A percentile compares a stretch with the other conserved stretches of the same genome.
These are phyloP conservation scores for Aurantiochytrium sp. DNA, from an alignment of 108 stramenopile genomes.

Conservation along the genomic window DNA sequence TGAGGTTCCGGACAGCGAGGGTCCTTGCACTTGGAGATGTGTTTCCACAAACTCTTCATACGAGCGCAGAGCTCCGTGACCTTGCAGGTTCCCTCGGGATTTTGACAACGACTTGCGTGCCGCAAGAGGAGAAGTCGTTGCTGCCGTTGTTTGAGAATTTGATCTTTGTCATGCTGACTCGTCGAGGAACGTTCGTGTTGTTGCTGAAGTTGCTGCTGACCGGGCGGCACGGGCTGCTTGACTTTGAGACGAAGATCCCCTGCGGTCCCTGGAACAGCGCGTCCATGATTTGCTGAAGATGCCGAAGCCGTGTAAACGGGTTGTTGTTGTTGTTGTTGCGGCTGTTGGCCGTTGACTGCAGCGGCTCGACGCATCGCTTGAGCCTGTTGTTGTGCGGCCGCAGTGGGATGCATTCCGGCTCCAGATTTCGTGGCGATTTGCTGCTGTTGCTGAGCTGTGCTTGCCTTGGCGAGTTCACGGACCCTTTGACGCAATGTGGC, in stretches of 20 bases:
- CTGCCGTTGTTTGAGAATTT: conserved; percentile 87
- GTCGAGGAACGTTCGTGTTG: not conserved
- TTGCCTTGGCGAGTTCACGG: conserved; percentile 84
- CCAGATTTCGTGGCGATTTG: not conserved
- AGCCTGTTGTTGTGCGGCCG: not conserved
- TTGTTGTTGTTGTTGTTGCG: not conserved
- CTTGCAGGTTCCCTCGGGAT: conserved; percentile 74
- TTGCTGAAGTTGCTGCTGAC: not conserved
- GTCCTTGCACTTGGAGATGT: conserved; percentile 96
- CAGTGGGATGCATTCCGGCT: not conserved
- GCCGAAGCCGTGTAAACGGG: not conserved
- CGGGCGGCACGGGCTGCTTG: not conserved
- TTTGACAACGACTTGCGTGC: conserved; percentile 92
- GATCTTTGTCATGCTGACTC: conserved; percentile 56
- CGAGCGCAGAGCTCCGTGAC: conserved; percentile 84
- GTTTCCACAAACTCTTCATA: conserved; percentile 96
- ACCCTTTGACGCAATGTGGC: conserved; percentile 75
- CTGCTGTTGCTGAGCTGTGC: conserved; percentile 35
- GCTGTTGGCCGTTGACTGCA: not conserved
- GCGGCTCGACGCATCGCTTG: not conserved
- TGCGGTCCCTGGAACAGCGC: not conserved
- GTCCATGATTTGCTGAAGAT: too few species aligned
- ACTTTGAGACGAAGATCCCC: not conserved
- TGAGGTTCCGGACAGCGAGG: conserved; percentile 84
- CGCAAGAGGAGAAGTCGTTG: conserved; percentile 85